Percentiles rank a stretch among this genome's conserved stretches.
Evolutionary conservation across 192 early-diverging fungal genomes (phyloP).

Genomic region (Coemansia aciculifera): DNA sequence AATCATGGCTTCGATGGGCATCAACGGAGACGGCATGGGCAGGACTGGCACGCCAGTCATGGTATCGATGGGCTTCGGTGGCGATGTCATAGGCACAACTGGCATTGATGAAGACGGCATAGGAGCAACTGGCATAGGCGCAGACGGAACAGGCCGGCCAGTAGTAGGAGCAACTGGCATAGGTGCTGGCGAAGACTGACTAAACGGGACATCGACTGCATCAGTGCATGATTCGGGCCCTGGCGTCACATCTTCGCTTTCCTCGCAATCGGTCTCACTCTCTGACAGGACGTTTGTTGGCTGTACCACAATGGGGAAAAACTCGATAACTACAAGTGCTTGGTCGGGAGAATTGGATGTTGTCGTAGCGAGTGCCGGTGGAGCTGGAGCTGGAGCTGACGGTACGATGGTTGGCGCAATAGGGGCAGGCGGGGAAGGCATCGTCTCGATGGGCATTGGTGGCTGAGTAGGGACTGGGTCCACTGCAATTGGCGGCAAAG

Average conservation of each 20-base stretch:
- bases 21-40: conserved; percentile 16
- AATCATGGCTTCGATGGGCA: not conserved
- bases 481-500: not conserved
- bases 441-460: conserved; percentile 3
- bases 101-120: not conserved
- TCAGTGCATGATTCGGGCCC: not conserved
- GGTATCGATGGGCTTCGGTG: conserved; percentile 4
- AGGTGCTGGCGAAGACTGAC: too few relatives aligned
- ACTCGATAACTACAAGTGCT: conserved; percentile 27
- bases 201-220: not conserved
- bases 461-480: conserved; percentile 4
- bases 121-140: not conserved
- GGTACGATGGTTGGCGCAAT: not conserved
- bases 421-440: not conserved
- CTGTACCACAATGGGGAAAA: conserved; percentile 14
- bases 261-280: not conserved
- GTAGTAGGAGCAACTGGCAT: not conserved
- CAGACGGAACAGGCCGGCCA: not conserved
- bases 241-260: not conserved
- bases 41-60: conserved; percentile 6
- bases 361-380: not conserved
- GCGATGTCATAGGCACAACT: not conserved
- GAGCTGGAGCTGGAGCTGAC: not conserved
- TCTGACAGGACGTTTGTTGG: conserved; percentile 4
- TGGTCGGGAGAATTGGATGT: conserved; percentile 10